Evolutionary conservation across 2,329 filamentous ascomycete species (phyloP), one percentile per base, ranked within the genome.

Genomic region (Mariannaea elegans): DNA sequence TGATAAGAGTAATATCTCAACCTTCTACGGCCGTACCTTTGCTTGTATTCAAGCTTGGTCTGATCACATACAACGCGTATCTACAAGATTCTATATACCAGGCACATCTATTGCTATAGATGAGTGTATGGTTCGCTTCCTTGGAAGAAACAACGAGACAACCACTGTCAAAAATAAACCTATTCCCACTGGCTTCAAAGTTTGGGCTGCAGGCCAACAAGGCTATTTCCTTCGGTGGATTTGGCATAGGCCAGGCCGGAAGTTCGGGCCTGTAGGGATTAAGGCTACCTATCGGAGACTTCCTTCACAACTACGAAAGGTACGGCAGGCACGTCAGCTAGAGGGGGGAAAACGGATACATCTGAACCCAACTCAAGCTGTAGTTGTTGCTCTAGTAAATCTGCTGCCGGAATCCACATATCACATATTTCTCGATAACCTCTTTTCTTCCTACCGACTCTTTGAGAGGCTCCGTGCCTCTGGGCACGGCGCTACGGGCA

Each of bases 371-470:
- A 65, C 50, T 24, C 53, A 65, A 32, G 48, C 31, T 45, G 57
- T 65, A 24, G 59, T 67, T 48, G 7, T 65, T 62, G 31, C 52
- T 51, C 60, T 66, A 58, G 8, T 63, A 18, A 52, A 59, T 36
- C 8, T 8, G 32, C 64, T 67, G 19, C 38, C 27, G 31, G 45
- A 41, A 23, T 21, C 41, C 16, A 65, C 13, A 41, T 62, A 65
- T 49, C 47, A 64, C 46, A 54, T 64, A 59, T 62, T 65, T 18
- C 19, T 58, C n/a, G 51, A 66, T 56, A 66, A 62, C 53, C 60
- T 66, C 14, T 65, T 65, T 41, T 63, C 55, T 13, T 54, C 56
- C 2, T 46, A 9, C 4, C 7, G 50, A 44, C 61, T 63, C 31
- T 57, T 54, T 47, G 19, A 27, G 7, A 27, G 41, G 24, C 56